Evolutionary conservation across 495 filamentous ascomycete genomes (phyloP).

Genomic region (Daldinia vernicosa): DNA sequence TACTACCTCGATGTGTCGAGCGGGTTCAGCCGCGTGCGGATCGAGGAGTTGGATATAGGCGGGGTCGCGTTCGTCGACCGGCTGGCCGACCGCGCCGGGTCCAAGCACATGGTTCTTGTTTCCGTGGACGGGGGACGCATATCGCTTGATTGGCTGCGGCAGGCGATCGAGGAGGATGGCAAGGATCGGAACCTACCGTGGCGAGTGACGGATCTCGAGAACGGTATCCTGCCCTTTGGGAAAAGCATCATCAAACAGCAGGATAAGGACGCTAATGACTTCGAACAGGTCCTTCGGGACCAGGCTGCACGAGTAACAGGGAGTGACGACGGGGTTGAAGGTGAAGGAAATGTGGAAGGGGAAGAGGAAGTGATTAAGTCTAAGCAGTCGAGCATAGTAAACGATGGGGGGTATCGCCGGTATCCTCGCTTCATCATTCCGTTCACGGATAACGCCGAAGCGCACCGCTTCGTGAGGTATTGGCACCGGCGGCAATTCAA

Average conservation of each 20-base stretch:
- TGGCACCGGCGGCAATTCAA: slow-evolving; percentile 63
- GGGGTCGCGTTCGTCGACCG: slow-evolving; percentile 41
- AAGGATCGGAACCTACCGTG: slow-evolving; percentile 55
- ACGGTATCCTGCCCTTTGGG: slow-evolving; percentile 41
- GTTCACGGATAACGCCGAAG: slow-evolving; percentile 59
- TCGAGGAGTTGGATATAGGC: slow-evolving; percentile 56
- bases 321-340: background rate
- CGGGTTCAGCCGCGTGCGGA: slow-evolving; percentile 34
- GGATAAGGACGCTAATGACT: slow-evolving; percentile 3
- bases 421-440: slow-evolving; percentile 58
- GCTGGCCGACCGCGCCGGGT: slow-evolving; percentile 43
- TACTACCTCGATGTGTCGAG: slow-evolving; percentile 39
- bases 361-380: background rate
- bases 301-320: slow-evolving; percentile 4
- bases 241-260: slow-evolving; percentile 36
- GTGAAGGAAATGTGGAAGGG: background rate
- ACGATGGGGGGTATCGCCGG: slow-evolving; percentile 16
- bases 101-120: slow-evolving; percentile 55
- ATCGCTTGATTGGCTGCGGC: slow-evolving; percentile 40
- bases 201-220: slow-evolving; percentile 43
- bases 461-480: slow-evolving; percentile 63
- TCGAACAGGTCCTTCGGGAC: slow-evolving; percentile 11
- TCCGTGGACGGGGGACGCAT: slow-evolving; percentile 53
- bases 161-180: slow-evolving; percentile 57
- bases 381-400: background rate